Evolutionary conservation across 768 basidiomycete genomes (phyloP), one percentile per base, ranked within the genome.

Genomic region (Tephrocybe sp.): DNA sequence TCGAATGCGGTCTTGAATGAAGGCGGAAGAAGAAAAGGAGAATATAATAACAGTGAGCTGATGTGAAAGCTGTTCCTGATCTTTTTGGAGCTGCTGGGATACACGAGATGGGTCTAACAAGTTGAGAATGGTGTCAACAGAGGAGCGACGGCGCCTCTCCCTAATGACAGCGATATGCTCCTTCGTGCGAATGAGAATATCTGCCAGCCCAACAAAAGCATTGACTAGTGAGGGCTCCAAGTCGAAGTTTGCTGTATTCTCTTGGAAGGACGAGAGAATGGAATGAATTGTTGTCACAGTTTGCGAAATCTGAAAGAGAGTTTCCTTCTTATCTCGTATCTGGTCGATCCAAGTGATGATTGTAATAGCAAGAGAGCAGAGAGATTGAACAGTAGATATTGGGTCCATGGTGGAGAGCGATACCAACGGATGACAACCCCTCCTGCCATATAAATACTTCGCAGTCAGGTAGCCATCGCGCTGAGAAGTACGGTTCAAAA

Each of bases 331-430:
- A 13, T 57, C 54, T 15, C 37, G 47, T 36, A 37, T 46, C 44
- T 60, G 53, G 21, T 60, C 57, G 29, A 56, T 30, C 58, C 58
- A 60, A 1, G 34, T 51, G 7, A 48, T 51, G 15, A 57, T 46
- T 15, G 52, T 39, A 12, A 44, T 13, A 13, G 58, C 48, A 16
- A 60, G 45, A 15, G 52, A 50, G 39, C 54, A 57, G 13, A 60
- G 54, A 36, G 58, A 55, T 1, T 9, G 11, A 36, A 60, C 29
- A 16, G 54, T 46, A 22, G 48, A 47, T 24, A 60, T 3, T 12
- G 47, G 21, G 31, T 60, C 58, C 58, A 57, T 53, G 24, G 45
- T 24, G 13, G 13, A 16, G 21, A 11, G 24, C 25, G 21, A 11
- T n/a, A n/a, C n/a, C 33, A 15, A n/a, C 4, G 5, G 21, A 21